Evolutionary conservation across 345 rosid species (phyloP), one percentile per base, ranked within the genome.

Genomic region (Boechera divaricarpa): DNA sequence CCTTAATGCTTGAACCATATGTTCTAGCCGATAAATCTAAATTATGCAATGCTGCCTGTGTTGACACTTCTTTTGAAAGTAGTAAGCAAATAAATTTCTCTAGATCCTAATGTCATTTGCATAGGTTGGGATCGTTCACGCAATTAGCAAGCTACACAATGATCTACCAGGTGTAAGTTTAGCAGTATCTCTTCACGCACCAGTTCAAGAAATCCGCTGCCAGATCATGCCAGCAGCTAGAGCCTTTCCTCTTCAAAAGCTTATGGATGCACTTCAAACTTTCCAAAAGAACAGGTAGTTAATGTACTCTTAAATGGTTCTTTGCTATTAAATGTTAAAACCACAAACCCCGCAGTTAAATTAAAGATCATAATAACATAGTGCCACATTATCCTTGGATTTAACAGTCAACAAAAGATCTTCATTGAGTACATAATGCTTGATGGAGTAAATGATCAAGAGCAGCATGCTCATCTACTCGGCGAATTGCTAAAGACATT

Each of bases 211-310:
- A 47, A 83, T 95, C 60, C 94, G 96, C 62, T 95, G 97, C 70
- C 90, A 90, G 80, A 95, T 95, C 79, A 95, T 95, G 99, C 99
- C 98, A 41, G 91, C 98, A 28, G 98, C 99, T 65, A 87, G 97
- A 77, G 99, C 99, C 79, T 95, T 92, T 84, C 94, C 97, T 78
- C 82, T 95, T 79, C 91, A 83, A 77, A 95, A 91, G 80, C 99
- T 95, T 16, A 92, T 95, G 94, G 82, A 83, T 80, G 33, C 97
- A 36, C 82, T 95, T 69, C 84, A 87, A 62, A 51, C 73, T 53
- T 92, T 92, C 84, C 99, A 95, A 77, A 87, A 77, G 67, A 86
- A 81, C 70, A 91, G 97, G 98, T 92, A 63, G 60, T 10, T 38
- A 5, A 18, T 60, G 7, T 63, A 26, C 44, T 73, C 51, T 24